A percentile compares a stretch with the other conserved stretches of the same genome.
phyloP scores from a whole-genome alignment of 108 stramenopile species.

The Skeletonema grethae region DNA sequence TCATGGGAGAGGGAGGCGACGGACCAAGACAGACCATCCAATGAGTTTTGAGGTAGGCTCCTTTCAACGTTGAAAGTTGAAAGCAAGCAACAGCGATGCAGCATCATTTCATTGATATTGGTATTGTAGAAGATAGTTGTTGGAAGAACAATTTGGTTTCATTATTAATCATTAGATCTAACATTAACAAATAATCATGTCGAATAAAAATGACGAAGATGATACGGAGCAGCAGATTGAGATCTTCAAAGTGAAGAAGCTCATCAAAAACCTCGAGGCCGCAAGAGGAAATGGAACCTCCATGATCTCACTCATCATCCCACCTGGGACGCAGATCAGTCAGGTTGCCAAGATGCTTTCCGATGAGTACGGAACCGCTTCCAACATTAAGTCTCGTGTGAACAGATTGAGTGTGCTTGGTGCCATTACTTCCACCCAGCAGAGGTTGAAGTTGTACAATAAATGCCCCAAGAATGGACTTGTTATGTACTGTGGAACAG shows the following conservation, averaged over 20 bases:
- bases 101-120: too few relatives aligned
- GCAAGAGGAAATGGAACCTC: slow-evolving; percentile 97
- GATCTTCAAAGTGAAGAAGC: slow-evolving; percentile 99
- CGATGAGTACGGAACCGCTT: slow-evolving; percentile 99
- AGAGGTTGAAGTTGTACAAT: slow-evolving; percentile 96
- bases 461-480: slow-evolving; percentile 92
- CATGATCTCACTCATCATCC: slow-evolving; percentile 99
- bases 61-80: too few relatives aligned
- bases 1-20: too few relatives aligned
- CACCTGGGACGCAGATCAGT: slow-evolving; percentile 95
- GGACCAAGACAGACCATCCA: too few relatives aligned
- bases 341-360: slow-evolving; percentile 97
- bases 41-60: too few relatives aligned
- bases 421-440: slow-evolving; percentile 99
- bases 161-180: not conserved
- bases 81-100: too few relatives aligned
- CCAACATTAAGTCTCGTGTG: slow-evolving; percentile 98
- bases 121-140: too few relatives aligned
- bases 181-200: slow-evolving; percentile 15
- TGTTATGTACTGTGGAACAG: slow-evolving; percentile 98
- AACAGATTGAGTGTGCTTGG: slow-evolving; percentile 95
- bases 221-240: slow-evolving; percentile 84
- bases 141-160: too few relatives aligned
- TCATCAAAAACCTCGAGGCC: slow-evolving; percentile 95
- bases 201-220: slow-evolving; percentile 20